Conservation (phyloP, 2,329 filamentous ascomycete genomes). For the Torrubiella hemipterigena region DNA sequence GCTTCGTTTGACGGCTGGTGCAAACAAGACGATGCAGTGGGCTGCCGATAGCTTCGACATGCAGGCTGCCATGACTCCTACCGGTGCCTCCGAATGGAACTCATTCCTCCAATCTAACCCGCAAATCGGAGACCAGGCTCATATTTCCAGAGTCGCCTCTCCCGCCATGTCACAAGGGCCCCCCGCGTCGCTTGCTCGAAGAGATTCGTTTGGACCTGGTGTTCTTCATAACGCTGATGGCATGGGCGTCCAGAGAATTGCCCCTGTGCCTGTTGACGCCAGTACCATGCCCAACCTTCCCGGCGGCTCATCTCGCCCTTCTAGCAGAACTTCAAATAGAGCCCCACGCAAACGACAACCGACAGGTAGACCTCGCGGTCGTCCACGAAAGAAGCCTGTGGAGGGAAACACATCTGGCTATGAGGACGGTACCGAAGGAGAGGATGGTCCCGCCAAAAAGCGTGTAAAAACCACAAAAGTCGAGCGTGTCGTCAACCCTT, state of each 20-base stretch:
- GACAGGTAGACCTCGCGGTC: constrained; percentile 43
- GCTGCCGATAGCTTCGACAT: constrained; percentile 14
- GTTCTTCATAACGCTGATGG: constrained; percentile 9
- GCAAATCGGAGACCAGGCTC: constrained; percentile 26
- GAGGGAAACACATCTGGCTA: constrained; percentile 64
- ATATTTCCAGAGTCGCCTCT: constrained; percentile 21
- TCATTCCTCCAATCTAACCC: constrained; percentile 64
- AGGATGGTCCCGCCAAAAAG: constrained; percentile 48
- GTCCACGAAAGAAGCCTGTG: constrained; percentile 40
- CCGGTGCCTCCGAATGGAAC: constrained; percentile 66
- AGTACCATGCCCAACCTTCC: constrained; percentile 9
- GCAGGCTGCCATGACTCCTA: constrained; percentile 30
- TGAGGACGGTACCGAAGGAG: constrained; percentile 53
- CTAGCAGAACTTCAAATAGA: constrained; percentile 45
- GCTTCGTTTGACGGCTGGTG: constrained; percentile 70
- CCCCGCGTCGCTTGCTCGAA: constrained; percentile 10
- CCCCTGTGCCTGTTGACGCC: constrained; percentile 19
- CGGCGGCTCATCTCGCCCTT: constrained; percentile 37
- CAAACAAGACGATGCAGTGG: constrained; percentile 46
- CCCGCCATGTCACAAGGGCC: constrained; percentile 22
- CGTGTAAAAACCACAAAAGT: constrained; percentile 66
- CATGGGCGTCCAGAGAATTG: constrained; percentile 21
- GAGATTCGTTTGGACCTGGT: constrained; percentile 15
- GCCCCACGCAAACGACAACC: constrained; percentile 25
- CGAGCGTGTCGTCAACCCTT: constrained; percentile 58